Evolutionary conservation across 2,329 filamentous ascomycete species (phyloP), one percentile per base, ranked within the genome.

Genomic region (Cephalotrichum gorgonifer): DNA sequence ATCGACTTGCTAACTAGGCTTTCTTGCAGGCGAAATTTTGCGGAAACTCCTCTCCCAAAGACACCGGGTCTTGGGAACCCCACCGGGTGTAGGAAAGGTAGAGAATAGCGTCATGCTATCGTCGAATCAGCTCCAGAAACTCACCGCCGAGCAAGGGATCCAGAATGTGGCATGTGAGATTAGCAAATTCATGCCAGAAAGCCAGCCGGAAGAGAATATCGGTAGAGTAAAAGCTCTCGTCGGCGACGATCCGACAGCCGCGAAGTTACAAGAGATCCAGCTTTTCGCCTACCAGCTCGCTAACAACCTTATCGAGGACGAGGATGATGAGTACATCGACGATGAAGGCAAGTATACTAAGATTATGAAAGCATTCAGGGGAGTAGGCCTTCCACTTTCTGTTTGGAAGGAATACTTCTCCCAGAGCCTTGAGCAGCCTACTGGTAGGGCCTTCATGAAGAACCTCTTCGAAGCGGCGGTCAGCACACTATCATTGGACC

Each of bases 261-360:
- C 30, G 17, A 46, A 38, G 30, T 9, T 35, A 22, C 5, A 46
- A 17, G 44, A 35, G 25, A 35, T 46, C n/a, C 17, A 46, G n/a
- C 28, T 35, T 3, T 46, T 46, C 44, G 28, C 38, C 12, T 46
- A 46, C 22, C 44, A 46, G 31, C 44, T 46, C 12, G 35, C 44
- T 7, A 46, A 46, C 22, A 38, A 46, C 22, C 44, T 46, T 2
- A 46, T 46, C 23, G 30, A 35, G 15, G 44, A 46, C 30, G 28
- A 35, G 20, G 44, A 46, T 7, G 44, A 46, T 15, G 22, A 35
- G 31, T 46, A 23, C 26, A 17, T 46, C 3, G 44, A 46, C 30
- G 28, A 46, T 2, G n/a, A 35, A 11, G 44, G 44, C 17, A 46
- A 46, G 31, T 35, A 46, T 30, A 46, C 44, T 30, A 46, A 46